Evolutionary conservation across 148 eudicot genomes (phyloP).

Genomic region (Fallopia convolvulus): DNA sequence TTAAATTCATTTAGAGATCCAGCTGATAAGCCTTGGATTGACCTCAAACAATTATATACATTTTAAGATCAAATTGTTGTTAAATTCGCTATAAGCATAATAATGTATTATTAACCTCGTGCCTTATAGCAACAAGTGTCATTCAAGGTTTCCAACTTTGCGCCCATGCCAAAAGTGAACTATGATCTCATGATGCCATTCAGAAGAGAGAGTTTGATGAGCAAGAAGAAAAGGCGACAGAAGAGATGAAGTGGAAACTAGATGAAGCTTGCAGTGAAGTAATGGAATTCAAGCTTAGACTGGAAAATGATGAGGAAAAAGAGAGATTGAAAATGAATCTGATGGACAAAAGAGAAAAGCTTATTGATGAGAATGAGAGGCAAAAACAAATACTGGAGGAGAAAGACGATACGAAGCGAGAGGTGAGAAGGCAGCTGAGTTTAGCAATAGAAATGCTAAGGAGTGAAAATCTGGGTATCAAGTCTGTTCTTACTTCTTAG

Average conservation of each 20-base stretch:
- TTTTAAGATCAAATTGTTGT: background rate
- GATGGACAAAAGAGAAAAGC: background rate
- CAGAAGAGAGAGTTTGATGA: too few species aligned
- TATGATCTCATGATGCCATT: too few species aligned
- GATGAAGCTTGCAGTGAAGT: too few species aligned
- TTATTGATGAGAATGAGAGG: background rate
- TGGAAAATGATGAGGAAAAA: background rate
- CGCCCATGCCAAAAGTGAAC: too few species aligned
- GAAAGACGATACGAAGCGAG: constrained; percentile 87
- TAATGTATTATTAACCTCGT: background rate
- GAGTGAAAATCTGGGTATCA: constrained; percentile 58
- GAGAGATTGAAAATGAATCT: background rate
- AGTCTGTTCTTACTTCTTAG: too few species aligned
- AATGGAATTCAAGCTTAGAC: too few species aligned
- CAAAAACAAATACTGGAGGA: constrained; percentile 24
- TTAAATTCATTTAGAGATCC: background rate
- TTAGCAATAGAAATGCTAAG: constrained; percentile 52
- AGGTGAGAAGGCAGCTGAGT: constrained; percentile 79
- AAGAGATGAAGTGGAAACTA: too few species aligned
- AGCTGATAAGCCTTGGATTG: background rate
- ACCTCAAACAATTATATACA: background rate
- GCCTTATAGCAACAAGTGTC: constrained; percentile 43
- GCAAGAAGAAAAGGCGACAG: too few species aligned
- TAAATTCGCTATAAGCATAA: background rate
- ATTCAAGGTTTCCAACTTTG: constrained; percentile 45